phyloP scores from a whole-genome alignment of 2,329 filamentous ascomycete genomes.

The Colletotrichum plurivorum region DNA sequence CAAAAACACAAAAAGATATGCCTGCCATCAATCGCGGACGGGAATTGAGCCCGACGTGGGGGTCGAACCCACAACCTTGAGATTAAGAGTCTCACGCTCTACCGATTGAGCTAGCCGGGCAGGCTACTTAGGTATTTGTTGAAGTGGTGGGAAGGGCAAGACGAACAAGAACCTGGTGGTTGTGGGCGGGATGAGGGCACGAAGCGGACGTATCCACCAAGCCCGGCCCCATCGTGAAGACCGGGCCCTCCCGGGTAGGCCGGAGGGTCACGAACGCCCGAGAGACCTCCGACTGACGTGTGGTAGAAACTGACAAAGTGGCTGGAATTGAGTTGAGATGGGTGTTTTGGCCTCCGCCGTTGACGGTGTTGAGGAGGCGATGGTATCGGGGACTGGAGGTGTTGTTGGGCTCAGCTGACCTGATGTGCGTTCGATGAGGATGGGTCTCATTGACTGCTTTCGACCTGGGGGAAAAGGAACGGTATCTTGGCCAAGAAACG shows the following conservation, averaged over 20 bases:
- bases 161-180: neutral
- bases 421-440: too few relatives aligned
- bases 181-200: constrained; percentile 27
- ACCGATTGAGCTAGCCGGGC: constrained; percentile 78
- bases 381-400: too few relatives aligned
- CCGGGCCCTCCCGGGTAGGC: neutral
- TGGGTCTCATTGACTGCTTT: too few relatives aligned
- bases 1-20: neutral
- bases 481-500: too few relatives aligned
- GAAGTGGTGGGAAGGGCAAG: neutral
- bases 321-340: too few relatives aligned
- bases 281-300: too few relatives aligned
- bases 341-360: too few relatives aligned
- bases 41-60: constrained; percentile 39
- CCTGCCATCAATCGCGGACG: constrained; percentile 29
- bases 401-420: too few relatives aligned
- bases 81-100: constrained; percentile 79
- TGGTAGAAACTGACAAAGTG: too few relatives aligned
- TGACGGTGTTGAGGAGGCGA: too few relatives aligned
- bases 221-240: constrained; percentile 18
- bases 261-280: neutral
- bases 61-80: constrained; percentile 40
- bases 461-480: too few relatives aligned
- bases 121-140: constrained; percentile 8
- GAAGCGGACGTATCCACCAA: constrained; percentile 15